Evolutionary conservation across 805 yeast species (phyloP).

Genomic region (Citeromyces matritensis): DNA sequence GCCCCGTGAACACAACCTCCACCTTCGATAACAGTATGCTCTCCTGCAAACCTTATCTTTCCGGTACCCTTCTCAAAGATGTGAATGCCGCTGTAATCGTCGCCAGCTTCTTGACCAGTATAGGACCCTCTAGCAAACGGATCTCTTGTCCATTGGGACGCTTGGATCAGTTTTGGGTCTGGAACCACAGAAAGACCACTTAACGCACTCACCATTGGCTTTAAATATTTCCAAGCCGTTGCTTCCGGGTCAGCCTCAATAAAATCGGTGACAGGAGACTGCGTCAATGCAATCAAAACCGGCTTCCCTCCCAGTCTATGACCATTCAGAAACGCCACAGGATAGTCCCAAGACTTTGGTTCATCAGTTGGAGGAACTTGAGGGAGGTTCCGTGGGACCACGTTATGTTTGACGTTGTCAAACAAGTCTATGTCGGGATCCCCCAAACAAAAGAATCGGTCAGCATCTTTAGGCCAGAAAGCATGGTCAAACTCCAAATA

Average conservation of each 20-base stretch:
- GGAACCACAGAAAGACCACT: slow-evolving; percentile 9
- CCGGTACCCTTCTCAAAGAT: slow-evolving; percentile 17
- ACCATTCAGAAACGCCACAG: slow-evolving; percentile 14
- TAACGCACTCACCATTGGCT: slow-evolving; percentile 20
- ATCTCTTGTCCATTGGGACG: slow-evolving; percentile 34
- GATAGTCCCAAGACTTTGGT: slow-evolving; percentile 13
- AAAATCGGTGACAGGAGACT: slow-evolving; percentile 32
- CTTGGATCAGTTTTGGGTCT: slow-evolving; percentile 11
- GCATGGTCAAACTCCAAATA: slow-evolving; percentile 26
- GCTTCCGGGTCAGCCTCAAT: slow-evolving; percentile 22
- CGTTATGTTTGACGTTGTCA: slow-evolving; percentile 4
- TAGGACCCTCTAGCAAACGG: slow-evolving; percentile 37
- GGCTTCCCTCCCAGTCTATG: slow-evolving; percentile 16
- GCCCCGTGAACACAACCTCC: slow-evolving; percentile 51
- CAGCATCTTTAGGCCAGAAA: slow-evolving; percentile 27
- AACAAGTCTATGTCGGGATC: slow-evolving; percentile 12
- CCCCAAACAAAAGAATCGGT: slow-evolving; percentile 14
- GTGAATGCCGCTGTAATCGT: slow-evolving; percentile 22
- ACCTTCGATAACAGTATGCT: slow-evolving; percentile 34
- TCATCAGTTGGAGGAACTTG: background rate
- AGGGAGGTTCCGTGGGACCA: slow-evolving; percentile 1
- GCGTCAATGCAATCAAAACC: slow-evolving; percentile 26
- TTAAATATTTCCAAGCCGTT: slow-evolving; percentile 27
- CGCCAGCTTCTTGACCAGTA: slow-evolving; percentile 16
- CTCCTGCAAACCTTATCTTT: slow-evolving; percentile 40